Evolutionary conservation across 805 yeast genomes (phyloP).

Genomic region (Candida yuanshanica): DNA sequence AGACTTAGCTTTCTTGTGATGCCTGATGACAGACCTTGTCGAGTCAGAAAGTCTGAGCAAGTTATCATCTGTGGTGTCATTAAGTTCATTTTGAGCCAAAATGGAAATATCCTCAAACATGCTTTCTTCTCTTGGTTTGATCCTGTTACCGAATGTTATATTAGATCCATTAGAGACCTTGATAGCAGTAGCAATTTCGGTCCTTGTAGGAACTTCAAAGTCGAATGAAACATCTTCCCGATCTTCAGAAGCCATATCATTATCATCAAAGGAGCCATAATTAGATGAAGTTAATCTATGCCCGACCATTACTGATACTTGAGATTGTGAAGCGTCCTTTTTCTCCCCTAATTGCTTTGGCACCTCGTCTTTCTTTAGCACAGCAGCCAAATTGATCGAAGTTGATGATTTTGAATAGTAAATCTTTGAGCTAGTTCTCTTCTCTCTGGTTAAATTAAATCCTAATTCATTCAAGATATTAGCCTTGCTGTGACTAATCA

Average conservation of each 20-base stretch:
- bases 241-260: slow-evolving; percentile 5
- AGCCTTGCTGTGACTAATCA: slow-evolving; percentile 14
- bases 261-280: slow-evolving; percentile 15
- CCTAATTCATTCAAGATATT: slow-evolving; percentile 20
- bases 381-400: slow-evolving; percentile 21
- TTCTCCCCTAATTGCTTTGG: background rate
- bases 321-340: slow-evolving; percentile 2
- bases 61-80: background rate
- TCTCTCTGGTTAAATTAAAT: slow-evolving; percentile 14
- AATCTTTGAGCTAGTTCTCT: slow-evolving; percentile 18
- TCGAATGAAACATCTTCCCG: slow-evolving; percentile 21
- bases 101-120: slow-evolving; percentile 19
- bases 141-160: slow-evolving; percentile 17
- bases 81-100: background rate
- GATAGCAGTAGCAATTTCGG: slow-evolving; percentile 23
- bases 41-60: slow-evolving; percentile 13
- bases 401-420: slow-evolving; percentile 25
- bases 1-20: slow-evolving; percentile 19
- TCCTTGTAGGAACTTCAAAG: slow-evolving; percentile 21
- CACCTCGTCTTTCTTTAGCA: slow-evolving; percentile 10
- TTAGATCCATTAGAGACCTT: slow-evolving; percentile 23
- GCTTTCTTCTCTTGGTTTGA: slow-evolving; percentile 17
- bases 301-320: slow-evolving; percentile 8
- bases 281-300: slow-evolving; percentile 21
- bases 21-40: slow-evolving; percentile 16